phyloP scores from a whole-genome alignment of 768 basidiomycete species.

The Phanerochaete carnosa region DNA sequence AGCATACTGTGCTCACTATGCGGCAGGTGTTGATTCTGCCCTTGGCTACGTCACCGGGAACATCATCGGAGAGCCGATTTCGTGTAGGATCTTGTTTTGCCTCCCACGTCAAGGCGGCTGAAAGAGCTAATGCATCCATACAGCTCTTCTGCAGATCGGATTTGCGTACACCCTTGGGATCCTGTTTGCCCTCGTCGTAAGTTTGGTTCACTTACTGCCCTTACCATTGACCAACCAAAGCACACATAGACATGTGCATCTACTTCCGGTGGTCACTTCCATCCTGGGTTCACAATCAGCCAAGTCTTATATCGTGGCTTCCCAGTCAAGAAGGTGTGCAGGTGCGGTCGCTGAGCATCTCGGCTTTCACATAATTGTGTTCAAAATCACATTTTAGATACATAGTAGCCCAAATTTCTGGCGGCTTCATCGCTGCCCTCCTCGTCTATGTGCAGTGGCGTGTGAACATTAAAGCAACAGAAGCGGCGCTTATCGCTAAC shows the following conservation, averaged over 20 bases:
- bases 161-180: constrained; percentile 36
- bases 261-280: constrained; percentile 39
- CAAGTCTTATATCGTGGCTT: constrained; percentile 52
- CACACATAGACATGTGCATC: constrained; percentile 22
- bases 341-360: constrained; percentile 31
- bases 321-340: constrained; percentile 45
- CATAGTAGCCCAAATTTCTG: constrained; percentile 61
- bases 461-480: constrained; percentile 39
- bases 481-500: constrained; percentile 16
- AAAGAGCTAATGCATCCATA: too few species aligned
- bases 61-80: constrained; percentile 18
- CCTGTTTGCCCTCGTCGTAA: constrained; percentile 31
- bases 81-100: constrained; percentile 21
- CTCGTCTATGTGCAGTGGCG: constrained; percentile 62
- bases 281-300: constrained; percentile 57
- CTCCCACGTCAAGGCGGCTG: not conserved
- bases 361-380: not conserved
- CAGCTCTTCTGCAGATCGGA: constrained; percentile 32
- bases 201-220: not conserved
- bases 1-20: not conserved
- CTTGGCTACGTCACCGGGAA: constrained; percentile 28
- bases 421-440: constrained; percentile 58
- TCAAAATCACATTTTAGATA: constrained; percentile 11
- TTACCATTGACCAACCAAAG: not conserved
- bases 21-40: constrained; percentile 31